phyloP scores from a whole-genome alignment of 2,329 filamentous ascomycete species.

The Talaromyces albobiverticillius region DNA sequence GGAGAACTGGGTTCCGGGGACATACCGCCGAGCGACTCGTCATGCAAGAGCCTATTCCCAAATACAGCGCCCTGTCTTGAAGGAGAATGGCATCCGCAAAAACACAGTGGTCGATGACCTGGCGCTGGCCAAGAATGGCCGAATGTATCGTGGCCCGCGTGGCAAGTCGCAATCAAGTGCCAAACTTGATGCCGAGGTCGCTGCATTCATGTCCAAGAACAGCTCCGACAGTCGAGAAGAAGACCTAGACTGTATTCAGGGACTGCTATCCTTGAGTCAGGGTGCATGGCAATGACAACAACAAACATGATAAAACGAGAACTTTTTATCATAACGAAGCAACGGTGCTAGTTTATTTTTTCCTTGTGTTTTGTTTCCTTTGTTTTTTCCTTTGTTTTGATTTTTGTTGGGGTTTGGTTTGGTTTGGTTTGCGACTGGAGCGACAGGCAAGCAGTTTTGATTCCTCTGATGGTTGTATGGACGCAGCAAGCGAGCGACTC shows the following conservation, averaged over 20 bases:
- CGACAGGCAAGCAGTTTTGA: not conserved
- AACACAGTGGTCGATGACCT: conserved; percentile 23
- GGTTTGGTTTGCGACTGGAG: not conserved
- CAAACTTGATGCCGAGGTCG: conserved; percentile 61
- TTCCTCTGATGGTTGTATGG: not conserved
- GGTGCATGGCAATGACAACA: conserved; percentile 79
- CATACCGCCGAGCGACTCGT: conserved; percentile 33
- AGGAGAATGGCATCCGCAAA: conserved; percentile 36
- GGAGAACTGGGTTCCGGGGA: conserved; percentile 74
- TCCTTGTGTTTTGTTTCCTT: not conserved
- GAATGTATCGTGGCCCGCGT: conserved; percentile 22
- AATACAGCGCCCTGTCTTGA: conserved; percentile 41
- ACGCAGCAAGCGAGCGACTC: not conserved
- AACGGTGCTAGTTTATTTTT: conserved; percentile 4
- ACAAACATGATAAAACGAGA: conserved; percentile 21
- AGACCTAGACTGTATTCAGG: conserved; percentile 85
- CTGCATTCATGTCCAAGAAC: conserved; percentile 67
- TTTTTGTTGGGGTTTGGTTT: not conserved
- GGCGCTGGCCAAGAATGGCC: conserved; percentile 23
- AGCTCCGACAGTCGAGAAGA: conserved; percentile 64
- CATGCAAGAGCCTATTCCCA: conserved; percentile 33
- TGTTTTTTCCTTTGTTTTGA: not conserved
- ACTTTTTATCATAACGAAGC: conserved; percentile 3
- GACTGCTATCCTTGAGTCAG: conserved; percentile 82
- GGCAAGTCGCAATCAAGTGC: conserved; percentile 32